Evolutionary conservation across 164 flowering plant species (phyloP).

Genomic region (Vitis rotundifolia): DNA sequence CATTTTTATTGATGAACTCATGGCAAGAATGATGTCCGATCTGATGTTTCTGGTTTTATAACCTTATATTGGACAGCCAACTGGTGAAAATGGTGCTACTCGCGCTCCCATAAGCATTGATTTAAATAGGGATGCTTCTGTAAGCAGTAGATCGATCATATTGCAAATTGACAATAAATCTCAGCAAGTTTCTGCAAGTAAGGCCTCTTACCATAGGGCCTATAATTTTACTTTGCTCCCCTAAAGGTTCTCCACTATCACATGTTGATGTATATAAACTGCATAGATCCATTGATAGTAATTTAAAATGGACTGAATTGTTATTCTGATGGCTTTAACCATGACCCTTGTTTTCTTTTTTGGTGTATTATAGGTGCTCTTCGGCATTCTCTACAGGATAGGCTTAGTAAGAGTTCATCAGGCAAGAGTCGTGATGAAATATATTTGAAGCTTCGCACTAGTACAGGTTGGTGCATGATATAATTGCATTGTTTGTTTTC

Average conservation of each 20-base stretch:
- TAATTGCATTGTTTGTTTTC: too few species aligned
- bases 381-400: conserved; percentile 93
- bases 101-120: conserved; percentile 94
- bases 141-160: conserved; percentile 76
- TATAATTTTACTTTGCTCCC: background rate
- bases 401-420: conserved; percentile 78
- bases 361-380: conserved; percentile 66
- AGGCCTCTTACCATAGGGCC: conserved; percentile 24
- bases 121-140: conserved; percentile 63
- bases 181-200: conserved; percentile 96
- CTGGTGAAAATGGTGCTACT: conserved; percentile 99
- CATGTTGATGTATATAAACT: too few species aligned
- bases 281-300: too few species aligned
- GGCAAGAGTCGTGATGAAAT: conserved; percentile 89
- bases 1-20: background rate
- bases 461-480: conserved; percentile 66
- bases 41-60: background rate
- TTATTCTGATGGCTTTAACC: background rate
- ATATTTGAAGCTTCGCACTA: conserved; percentile 87
- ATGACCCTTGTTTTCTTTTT: background rate
- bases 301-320: too few species aligned
- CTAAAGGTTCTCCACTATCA: too few species aligned
- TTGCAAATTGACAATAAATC: conserved; percentile 92
- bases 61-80: conserved; percentile 56
- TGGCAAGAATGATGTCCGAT: background rate